Conservation (phyloP, 1,139 yeast species). For the Eremothecium coryli region DNA sequence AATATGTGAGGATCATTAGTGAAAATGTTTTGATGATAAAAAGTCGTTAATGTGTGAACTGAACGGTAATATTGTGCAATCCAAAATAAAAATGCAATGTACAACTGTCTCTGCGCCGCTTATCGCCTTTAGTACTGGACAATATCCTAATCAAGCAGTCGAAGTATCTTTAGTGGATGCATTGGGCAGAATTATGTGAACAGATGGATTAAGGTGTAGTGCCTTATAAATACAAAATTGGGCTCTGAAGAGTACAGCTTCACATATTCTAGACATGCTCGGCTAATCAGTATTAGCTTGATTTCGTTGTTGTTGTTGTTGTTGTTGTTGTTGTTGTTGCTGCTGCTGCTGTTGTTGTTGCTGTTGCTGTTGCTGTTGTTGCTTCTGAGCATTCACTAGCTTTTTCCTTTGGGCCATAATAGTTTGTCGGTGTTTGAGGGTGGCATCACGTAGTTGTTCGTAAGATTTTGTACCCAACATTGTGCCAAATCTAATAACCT, state of each 20-base stretch:
- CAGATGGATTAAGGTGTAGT: too few relatives aligned
- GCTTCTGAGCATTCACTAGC: conserved; percentile 30
- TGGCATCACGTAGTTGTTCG: conserved; percentile 48
- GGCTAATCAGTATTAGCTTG: too few relatives aligned
- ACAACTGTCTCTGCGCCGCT: too few relatives aligned
- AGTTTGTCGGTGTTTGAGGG: conserved; percentile 43
- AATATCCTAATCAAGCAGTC: too few relatives aligned
- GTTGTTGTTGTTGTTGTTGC: conserved; percentile 7
- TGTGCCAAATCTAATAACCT: conserved; percentile 81
- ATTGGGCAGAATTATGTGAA: too few relatives aligned
- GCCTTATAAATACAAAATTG: too few relatives aligned
- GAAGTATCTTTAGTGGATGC: too few relatives aligned
- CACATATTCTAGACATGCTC: too few relatives aligned
- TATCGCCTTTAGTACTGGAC: too few relatives aligned
- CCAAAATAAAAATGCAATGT: too few relatives aligned
- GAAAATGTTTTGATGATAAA: conserved; percentile 2
- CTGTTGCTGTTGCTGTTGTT: conserved; percentile 16
- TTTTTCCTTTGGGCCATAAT: conserved; percentile 37
- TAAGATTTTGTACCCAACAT: conserved; percentile 83
- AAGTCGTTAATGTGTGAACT: conserved; percentile 5
- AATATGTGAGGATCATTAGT: conserved; percentile 4
- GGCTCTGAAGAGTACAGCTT: too few relatives aligned
- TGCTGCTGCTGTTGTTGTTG: conserved; percentile 8
- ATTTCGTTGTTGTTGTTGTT: not conserved
- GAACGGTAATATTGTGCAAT: too few relatives aligned